A percentile compares a stretch with the other conserved stretches of the same genome.
Evolutionary conservation across 2,329 filamentous ascomycete species (phyloP).

Genomic region (Pyrenochaeta sp.): DNA sequence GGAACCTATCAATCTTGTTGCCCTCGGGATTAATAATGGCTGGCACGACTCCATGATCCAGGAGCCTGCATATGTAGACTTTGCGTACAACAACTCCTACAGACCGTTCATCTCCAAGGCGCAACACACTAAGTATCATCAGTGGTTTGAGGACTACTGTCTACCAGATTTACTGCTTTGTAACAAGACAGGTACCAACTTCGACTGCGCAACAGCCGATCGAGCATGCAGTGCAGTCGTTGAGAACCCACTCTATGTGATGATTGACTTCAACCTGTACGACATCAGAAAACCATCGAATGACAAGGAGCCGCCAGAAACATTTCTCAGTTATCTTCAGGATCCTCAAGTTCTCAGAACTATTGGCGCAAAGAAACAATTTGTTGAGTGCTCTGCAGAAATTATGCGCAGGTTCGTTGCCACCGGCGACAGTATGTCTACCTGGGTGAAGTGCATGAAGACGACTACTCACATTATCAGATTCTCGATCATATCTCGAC

Average conservation of each 20-base stretch:
- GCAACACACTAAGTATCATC: conserved; percentile 62
- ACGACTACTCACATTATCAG: conserved; percentile 18
- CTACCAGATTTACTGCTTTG: conserved; percentile 62
- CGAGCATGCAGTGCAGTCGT: conserved; percentile 60
- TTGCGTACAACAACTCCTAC: conserved; percentile 59
- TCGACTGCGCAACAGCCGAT: conserved; percentile 61
- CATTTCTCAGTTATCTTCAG: conserved; percentile 64
- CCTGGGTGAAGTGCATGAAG: conserved; percentile 16
- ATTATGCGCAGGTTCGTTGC: conserved; percentile 52
- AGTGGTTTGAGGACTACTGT: conserved; percentile 65
- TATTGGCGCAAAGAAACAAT: conserved; percentile 65
- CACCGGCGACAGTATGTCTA: conserved; percentile 56
- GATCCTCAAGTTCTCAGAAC: conserved; percentile 57
- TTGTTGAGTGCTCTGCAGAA: conserved; percentile 55
- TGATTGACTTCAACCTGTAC: conserved; percentile 62
- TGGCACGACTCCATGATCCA: conserved; percentile 63
- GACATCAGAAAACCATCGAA: conserved; percentile 63
- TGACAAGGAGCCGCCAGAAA: conserved; percentile 63
- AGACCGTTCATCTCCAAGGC: conserved; percentile 42
- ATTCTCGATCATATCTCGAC: conserved; percentile 24
- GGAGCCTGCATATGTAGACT: conserved; percentile 58
- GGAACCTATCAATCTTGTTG: conserved; percentile 55
- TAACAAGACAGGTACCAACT: conserved; percentile 55
- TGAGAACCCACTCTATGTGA: conserved; percentile 56
- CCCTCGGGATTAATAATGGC: conserved; percentile 61